Base-by-base conservation (phyloP, 2,329 filamentous ascomycete species). In the Coleophoma crateriformis region DNA sequence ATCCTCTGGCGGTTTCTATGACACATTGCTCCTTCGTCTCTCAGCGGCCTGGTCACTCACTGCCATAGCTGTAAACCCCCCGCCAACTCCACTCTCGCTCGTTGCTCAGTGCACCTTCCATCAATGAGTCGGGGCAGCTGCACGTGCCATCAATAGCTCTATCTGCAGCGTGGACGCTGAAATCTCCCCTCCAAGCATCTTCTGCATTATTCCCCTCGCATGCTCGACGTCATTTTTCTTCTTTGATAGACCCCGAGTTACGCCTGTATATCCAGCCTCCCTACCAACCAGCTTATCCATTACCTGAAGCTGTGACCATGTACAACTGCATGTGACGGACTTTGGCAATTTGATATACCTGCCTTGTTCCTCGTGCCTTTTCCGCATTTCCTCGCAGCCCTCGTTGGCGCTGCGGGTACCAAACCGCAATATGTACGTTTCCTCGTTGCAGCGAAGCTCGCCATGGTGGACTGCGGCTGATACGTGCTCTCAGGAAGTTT, bases 401-500 rank as follows among this genome's bases (percentile, higher is more conserved):
- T 41, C 40, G 49, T 55, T 50, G 58, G 54, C 54, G 59, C 53
- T 52, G 56, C 52, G 54, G 50, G 54, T 58, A 54, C 54, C 54
- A 58, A 44, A 57, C 56, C 53, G 50, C 56, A 64, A 54, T 51
- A 64, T 64, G 62, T 64, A 63, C 46, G 62, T 64, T 50, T 48
- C 32, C 50, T 45, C 27, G 42, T 34, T 17, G 41, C 32, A 35
- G 32, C 22, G 43, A 46, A 4, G 14, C 6, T 15, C 12, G 22
- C 33, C 38, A 15, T 15, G 14, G 4, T 27, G 13, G 15, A 15
- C 12, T 37, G 33, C 15, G 10, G n/a, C 33, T 33, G 13, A 17
- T 44, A 19, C 39, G 13, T 27, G 33, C 43, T 13, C 43, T 13
- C 64, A 99, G 92, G 94, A 99, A 99, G 82, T 99, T 99, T 76